These are phyloP conservation scores for Tricholoma terreum DNA, from an alignment of 768 basidiomycete species.

Conservation along the genomic window DNA sequence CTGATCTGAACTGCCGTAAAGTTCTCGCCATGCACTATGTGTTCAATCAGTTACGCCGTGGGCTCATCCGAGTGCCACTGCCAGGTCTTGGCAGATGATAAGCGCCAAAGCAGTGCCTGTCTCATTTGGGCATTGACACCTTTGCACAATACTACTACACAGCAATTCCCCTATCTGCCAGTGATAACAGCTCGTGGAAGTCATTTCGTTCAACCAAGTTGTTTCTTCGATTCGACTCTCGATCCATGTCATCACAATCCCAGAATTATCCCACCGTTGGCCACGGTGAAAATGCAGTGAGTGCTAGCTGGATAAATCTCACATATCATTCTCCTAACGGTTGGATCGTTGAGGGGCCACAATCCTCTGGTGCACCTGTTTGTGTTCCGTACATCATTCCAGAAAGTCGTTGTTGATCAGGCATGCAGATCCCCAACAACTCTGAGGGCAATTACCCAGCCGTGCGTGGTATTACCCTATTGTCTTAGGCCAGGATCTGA, in stretches of 20 bases:
- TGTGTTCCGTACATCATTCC: neutral
- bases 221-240: neutral
- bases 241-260: neutral
- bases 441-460: neutral
- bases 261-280: neutral
- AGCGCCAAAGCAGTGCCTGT: too few species aligned
- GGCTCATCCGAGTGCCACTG: too few species aligned
- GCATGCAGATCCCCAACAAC: neutral
- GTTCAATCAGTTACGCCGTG: too few species aligned
- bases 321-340: too few species aligned
- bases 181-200: too few species aligned
- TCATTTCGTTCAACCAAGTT: too few species aligned
- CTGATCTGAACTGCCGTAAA: too few species aligned
- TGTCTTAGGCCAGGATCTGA: neutral
- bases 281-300: neutral
- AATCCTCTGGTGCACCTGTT: neutral
- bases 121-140: too few species aligned
- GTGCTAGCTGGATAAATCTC: neutral
- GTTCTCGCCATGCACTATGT: too few species aligned
- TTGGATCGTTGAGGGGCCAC: too few species aligned
- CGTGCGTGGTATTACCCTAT: neutral
- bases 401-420: neutral
- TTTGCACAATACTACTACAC: too few species aligned
- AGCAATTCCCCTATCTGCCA: slow-evolving; percentile 3
- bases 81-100: too few species aligned